Conservation (phyloP, 441 rosid species). For the Populus tomentosa region DNA sequence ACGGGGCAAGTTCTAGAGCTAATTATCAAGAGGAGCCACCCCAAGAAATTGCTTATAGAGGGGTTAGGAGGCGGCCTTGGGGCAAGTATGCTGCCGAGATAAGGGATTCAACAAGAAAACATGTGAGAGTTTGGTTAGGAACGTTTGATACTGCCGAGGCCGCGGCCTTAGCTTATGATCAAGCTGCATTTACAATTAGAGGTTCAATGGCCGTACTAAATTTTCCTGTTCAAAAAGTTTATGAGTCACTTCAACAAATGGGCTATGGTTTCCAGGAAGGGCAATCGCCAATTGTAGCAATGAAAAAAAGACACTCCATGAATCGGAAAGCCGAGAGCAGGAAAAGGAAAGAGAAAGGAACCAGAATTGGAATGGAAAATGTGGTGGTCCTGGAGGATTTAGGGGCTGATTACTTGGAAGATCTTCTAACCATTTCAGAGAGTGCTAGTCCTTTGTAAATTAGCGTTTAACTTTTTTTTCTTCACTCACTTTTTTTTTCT, state of each 20-base stretch:
- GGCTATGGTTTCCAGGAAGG: conserved; percentile 29
- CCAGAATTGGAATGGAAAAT: conserved; percentile 27
- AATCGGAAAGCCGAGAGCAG: conserved; percentile 44
- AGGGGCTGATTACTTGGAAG: conserved; percentile 76
- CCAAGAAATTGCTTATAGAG: conserved; percentile 54
- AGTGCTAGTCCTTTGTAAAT: not conserved
- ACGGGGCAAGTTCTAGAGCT: conserved; percentile 25
- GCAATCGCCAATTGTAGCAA: conserved; percentile 69
- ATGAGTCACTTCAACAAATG: conserved; percentile 61
- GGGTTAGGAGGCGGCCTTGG: conserved; percentile 88
- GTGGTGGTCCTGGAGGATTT: conserved; percentile 77
- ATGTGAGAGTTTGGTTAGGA: conserved; percentile 83
- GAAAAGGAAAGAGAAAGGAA: conserved; percentile 40
- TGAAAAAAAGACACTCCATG: conserved; percentile 74
- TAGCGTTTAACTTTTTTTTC: not conserved
- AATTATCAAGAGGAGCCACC: conserved; percentile 24
- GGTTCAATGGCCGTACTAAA: conserved; percentile 71
- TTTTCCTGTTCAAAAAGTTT: conserved; percentile 66
- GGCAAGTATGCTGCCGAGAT: conserved; percentile 92
- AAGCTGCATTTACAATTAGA: conserved; percentile 85
- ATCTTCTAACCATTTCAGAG: conserved; percentile 40
- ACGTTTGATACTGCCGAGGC: conserved; percentile 91
- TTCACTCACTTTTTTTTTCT: too few species aligned
- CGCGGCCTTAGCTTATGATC: conserved; percentile 90
- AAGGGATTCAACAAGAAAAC: conserved; percentile 79